Evolutionary conservation across 2,329 filamentous ascomycete species (phyloP).

Genomic region (Claviceps fusiformis): DNA sequence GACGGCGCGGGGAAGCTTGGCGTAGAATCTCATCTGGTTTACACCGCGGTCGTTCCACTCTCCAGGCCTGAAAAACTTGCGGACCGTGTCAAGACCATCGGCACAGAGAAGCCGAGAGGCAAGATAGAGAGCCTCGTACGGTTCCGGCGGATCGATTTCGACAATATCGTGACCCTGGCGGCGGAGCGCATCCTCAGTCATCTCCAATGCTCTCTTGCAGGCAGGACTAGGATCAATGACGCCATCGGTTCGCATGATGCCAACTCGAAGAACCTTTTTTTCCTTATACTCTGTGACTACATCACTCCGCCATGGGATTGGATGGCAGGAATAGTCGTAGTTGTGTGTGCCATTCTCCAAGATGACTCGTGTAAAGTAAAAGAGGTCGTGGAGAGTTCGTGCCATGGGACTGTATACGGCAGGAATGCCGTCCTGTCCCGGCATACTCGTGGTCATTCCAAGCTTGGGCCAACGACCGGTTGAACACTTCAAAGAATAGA

Average conservation of each 20-base stretch:
- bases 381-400: conserved; percentile 66
- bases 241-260: conserved; percentile 64
- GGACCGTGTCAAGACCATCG: conserved; percentile 71
- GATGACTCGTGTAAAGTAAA: conserved; percentile 69
- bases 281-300: conserved; percentile 43
- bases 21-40: conserved; percentile 59
- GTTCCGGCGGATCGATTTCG: conserved; percentile 48
- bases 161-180: conserved; percentile 63
- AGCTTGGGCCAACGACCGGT: conserved; percentile 83
- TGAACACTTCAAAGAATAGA: conserved; percentile 76
- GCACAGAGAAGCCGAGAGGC: conserved; percentile 71
- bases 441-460: conserved; percentile 76
- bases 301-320: conserved; percentile 61
- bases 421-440: conserved; percentile 79
- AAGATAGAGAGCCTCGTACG: conserved; percentile 62
- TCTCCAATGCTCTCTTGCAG: conserved; percentile 61
- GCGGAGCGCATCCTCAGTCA: conserved; percentile 54
- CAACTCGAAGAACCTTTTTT: conserved; percentile 55
- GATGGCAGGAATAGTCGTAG: conserved; percentile 77
- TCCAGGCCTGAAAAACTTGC: conserved; percentile 59
- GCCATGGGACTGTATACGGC: conserved; percentile 91
- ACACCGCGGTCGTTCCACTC: conserved; percentile 74
- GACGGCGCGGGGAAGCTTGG: conserved; percentile 56
- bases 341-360: conserved; percentile 77
- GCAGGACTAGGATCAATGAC: conserved; percentile 81